Evolutionary conservation across 2,329 filamentous ascomycete species (phyloP).

Genomic region (Apiospora pterosperma): DNA sequence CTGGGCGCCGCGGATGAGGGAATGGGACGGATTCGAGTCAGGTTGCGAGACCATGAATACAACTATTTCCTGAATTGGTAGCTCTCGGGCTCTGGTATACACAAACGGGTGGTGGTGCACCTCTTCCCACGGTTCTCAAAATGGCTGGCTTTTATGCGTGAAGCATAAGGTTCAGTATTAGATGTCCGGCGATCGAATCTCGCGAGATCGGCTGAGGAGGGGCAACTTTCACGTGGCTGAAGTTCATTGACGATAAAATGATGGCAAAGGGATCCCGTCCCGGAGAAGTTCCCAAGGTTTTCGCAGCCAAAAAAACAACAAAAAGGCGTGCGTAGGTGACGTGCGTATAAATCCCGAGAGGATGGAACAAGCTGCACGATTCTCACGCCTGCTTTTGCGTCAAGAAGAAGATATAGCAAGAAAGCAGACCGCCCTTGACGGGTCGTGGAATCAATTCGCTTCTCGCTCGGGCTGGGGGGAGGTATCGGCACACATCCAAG

Average conservation of each 20-base stretch:
- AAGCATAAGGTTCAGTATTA: background rate
- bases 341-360: background rate
- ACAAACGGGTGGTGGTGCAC: background rate
- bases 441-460: background rate
- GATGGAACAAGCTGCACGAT: background rate
- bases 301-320: no score
- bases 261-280: background rate
- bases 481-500: conserved; percentile 4
- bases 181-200: background rate
- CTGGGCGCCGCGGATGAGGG: conserved; percentile 57
- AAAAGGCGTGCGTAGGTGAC: background rate
- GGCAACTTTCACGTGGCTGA: conserved; percentile 4
- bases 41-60: conserved; percentile 61
- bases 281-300: background rate
- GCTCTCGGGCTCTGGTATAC: background rate
- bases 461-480: conserved; percentile 1
- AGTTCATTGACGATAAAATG: conserved; percentile 7
- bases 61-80: background rate
- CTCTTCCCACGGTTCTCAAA: background rate
- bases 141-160: background rate
- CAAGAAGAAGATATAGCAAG: background rate
- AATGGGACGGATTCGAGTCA: conserved; percentile 41
- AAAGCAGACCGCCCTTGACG: background rate
- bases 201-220: background rate
- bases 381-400: background rate